phyloP scores from a whole-genome alignment of 2,329 filamentous ascomycete genomes.

The Fusarium algeriense region DNA sequence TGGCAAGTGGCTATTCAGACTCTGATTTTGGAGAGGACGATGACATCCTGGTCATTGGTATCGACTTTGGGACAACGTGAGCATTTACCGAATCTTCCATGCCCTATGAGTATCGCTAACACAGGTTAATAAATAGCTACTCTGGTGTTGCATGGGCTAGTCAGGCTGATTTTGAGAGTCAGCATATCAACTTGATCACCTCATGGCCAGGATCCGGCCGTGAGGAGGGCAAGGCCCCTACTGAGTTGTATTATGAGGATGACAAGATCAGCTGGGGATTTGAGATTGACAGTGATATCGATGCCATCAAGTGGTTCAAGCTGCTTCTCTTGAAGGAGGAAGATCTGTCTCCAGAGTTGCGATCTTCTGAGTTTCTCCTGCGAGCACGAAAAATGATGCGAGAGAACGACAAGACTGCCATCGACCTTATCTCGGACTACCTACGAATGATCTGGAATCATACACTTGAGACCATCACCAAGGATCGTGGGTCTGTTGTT shows the following conservation, averaged over 20 bases:
- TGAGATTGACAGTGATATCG: neutral
- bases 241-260: neutral
- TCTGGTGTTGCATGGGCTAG: constrained; percentile 5
- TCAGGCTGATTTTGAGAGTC: neutral
- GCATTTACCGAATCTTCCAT: neutral
- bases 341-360: neutral
- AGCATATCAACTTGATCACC: neutral
- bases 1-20: neutral
- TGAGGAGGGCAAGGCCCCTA: neutral
- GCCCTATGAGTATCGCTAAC: neutral
- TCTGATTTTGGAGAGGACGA: neutral
- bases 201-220: neutral
- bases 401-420: neutral
- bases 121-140: neutral
- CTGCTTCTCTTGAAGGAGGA: neutral
- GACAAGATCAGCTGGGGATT: neutral
- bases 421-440: neutral
- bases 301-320: constrained; percentile 4
- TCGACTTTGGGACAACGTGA: constrained; percentile 3
- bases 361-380: neutral
- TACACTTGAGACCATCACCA: neutral
- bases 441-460: neutral
- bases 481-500: neutral
- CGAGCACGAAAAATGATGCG: neutral
- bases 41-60: neutral